These are phyloP conservation scores for Lenzites betulinus DNA, from an alignment of 768 basidiomycete species.

Conservation along the genomic window DNA sequence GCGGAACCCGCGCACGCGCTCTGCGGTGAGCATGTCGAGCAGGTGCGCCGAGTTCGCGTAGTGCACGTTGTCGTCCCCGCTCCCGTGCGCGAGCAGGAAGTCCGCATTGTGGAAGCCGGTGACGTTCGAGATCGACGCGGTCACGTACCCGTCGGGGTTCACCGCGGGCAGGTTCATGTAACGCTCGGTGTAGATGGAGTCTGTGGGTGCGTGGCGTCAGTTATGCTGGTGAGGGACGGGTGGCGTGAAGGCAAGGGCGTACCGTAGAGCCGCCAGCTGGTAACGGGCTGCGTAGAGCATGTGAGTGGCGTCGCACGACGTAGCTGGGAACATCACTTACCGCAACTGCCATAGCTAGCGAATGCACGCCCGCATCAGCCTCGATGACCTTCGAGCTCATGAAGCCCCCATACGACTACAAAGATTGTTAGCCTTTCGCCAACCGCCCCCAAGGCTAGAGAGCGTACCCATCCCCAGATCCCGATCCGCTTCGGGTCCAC, in stretches of 20 bases:
- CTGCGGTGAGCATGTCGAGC: conserved; percentile 89
- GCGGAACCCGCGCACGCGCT: conserved; percentile 68
- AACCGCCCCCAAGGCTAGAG: conserved; percentile 5
- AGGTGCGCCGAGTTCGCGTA: conserved; percentile 88
- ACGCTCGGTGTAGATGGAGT: conserved; percentile 96
- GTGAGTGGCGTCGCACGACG: conserved; percentile 6
- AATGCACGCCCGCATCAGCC: conserved; percentile 86
- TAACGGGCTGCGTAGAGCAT: conserved; percentile 63
- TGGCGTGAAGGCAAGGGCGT: conserved; percentile 24
- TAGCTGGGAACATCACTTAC: conserved; percentile 46
- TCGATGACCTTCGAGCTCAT: conserved; percentile 94
- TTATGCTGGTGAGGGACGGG: background rate
- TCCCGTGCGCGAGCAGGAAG: conserved; percentile 89
- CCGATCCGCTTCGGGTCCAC: conserved; percentile 89
- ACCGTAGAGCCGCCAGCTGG: conserved; percentile 85
- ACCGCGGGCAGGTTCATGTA: conserved; percentile 87
- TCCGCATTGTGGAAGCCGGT: conserved; percentile 81
- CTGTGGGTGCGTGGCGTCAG: conserved; percentile 40
- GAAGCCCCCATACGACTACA: conserved; percentile 92
- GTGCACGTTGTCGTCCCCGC: conserved; percentile 97
- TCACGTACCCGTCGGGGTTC: conserved; percentile 88
- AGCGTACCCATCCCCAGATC: conserved; percentile 94
- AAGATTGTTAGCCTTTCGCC: background rate
- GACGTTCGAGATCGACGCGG: conserved; percentile 85
- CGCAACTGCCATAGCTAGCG: conserved; percentile 88